A percentile compares a stretch with the other conserved stretches of the same genome.
These are phyloP conservation scores for Byssothecium circinans DNA, from an alignment of 2,329 filamentous ascomycete species.

Conservation along the genomic window DNA sequence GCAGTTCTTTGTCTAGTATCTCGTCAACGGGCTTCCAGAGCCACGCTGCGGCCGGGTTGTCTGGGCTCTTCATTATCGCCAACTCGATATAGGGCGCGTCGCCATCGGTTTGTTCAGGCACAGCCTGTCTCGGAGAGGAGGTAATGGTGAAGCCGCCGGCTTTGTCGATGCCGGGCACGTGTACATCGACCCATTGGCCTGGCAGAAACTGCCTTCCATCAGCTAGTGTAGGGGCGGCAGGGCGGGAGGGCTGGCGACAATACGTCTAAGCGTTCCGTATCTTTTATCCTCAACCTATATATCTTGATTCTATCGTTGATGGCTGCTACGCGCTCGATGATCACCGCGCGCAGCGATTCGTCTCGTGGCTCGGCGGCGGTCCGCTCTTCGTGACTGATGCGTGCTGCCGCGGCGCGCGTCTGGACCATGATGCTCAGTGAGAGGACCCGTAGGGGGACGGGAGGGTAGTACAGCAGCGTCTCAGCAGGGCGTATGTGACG, in stretches of 20 bases:
- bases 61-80: conserved; percentile 71
- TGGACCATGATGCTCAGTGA: conserved; percentile 35
- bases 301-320: conserved; percentile 69
- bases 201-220: conserved; percentile 65
- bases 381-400: conserved; percentile 64
- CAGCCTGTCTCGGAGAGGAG: conserved; percentile 65
- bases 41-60: conserved; percentile 74
- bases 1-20: conserved; percentile 62
- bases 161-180: conserved; percentile 67
- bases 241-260: conserved; percentile 21
- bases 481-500: conserved; percentile 4
- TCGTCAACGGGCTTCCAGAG: conserved; percentile 62
- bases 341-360: conserved; percentile 64
- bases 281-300: conserved; percentile 64
- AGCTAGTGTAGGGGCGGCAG: conserved; percentile 29
- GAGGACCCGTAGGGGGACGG: conserved; percentile 15
- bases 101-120: conserved; percentile 25
- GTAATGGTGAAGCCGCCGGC: conserved; percentile 89
- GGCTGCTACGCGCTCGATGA: conserved; percentile 61
- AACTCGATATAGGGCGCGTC: conserved; percentile 67
- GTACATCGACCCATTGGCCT: conserved; percentile 87
- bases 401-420: conserved; percentile 35
- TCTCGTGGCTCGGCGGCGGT: conserved; percentile 75
- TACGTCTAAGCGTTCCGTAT: conserved; percentile 55
- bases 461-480: conserved; percentile 13